A percentile compares a stretch with the other conserved stretches of the same genome.
These are phyloP conservation scores for Yamadazyma sp. DNA, from an alignment of 805 yeast genomes.

Conservation along the genomic window DNA sequence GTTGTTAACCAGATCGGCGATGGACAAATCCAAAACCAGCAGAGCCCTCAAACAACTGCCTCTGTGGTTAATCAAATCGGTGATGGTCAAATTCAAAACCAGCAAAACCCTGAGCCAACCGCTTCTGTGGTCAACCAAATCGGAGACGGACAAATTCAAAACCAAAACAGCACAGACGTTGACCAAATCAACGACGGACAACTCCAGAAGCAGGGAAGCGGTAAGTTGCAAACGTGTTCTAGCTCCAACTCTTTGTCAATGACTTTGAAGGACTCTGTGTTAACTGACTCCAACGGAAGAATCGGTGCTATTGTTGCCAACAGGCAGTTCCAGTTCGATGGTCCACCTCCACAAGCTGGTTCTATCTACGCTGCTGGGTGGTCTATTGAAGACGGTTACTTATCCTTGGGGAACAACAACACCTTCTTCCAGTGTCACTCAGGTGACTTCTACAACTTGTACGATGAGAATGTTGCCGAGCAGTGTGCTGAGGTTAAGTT, in stretches of 20 bases:
- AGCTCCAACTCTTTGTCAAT: slow-evolving; percentile 52
- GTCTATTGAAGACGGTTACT: slow-evolving; percentile 41
- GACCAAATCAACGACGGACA: slow-evolving; percentile 48
- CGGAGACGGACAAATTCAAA: slow-evolving; percentile 35
- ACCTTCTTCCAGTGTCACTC: slow-evolving; percentile 74
- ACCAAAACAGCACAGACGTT: slow-evolving; percentile 21
- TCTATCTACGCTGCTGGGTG: slow-evolving; percentile 63
- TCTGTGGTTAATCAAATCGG: slow-evolving; percentile 28
- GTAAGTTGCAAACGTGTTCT: slow-evolving; percentile 38
- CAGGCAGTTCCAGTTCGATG: slow-evolving; percentile 77
- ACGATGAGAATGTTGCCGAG: slow-evolving; percentile 46
- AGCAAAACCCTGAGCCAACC: slow-evolving; percentile 18
- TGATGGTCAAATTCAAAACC: slow-evolving; percentile 48
- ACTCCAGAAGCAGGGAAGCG: slow-evolving; percentile 39
- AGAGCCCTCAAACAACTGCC: slow-evolving; percentile 28
- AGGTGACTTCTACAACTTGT: slow-evolving; percentile 77
- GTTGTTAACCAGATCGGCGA: slow-evolving; percentile 25
- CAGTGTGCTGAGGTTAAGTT: slow-evolving; percentile 48
- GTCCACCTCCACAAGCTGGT: slow-evolving; percentile 80
- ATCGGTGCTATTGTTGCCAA: slow-evolving; percentile 78
- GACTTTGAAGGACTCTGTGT: slow-evolving; percentile 49
- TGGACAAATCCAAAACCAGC: slow-evolving; percentile 32
- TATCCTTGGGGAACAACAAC: slow-evolving; percentile 62
- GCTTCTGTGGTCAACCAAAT: slow-evolving; percentile 23
- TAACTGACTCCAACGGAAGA: slow-evolving; percentile 63